These are phyloP conservation scores for Aspergillus bertholletiae DNA, from an alignment of 495 filamentous ascomycete genomes.

Conservation along the genomic window DNA sequence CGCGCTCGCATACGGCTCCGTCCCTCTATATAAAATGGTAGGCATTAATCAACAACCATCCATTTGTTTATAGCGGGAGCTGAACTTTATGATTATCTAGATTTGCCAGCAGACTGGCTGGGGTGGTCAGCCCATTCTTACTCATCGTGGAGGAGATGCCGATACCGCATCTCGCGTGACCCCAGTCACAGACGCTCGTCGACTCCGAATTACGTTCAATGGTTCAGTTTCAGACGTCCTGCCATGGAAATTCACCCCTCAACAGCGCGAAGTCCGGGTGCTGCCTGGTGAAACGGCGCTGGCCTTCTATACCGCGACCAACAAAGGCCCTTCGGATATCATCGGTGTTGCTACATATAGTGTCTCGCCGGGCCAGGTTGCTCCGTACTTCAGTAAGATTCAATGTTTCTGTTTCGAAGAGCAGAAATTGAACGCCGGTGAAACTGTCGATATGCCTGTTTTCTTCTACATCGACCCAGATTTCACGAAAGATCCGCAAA, in stretches of 20 bases:
- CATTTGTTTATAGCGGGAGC: neutral
- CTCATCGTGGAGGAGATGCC: slow-evolving; percentile 59
- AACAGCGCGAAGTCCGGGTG: slow-evolving; percentile 95
- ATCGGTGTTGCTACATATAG: slow-evolving; percentile 98
- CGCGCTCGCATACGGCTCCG: slow-evolving; percentile 89
- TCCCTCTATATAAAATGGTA: slow-evolving; percentile 98
- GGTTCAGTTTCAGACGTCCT: slow-evolving; percentile 91
- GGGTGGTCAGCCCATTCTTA: slow-evolving; percentile 87
- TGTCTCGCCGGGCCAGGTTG: slow-evolving; percentile 92
- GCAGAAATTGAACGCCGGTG: slow-evolving; percentile 88
- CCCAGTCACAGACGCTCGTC: slow-evolving; percentile 75
- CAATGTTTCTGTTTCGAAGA: slow-evolving; percentile 99
- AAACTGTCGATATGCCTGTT: slow-evolving; percentile 99
- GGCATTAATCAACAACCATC: neutral
- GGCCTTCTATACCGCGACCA: slow-evolving; percentile 97
- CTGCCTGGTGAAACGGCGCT: slow-evolving; percentile 94
- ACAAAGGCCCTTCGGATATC: slow-evolving; percentile 82
- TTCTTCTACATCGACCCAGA: slow-evolving; percentile 99
- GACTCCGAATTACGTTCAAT: slow-evolving; percentile 94
- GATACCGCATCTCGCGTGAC: slow-evolving; percentile 70
- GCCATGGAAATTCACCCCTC: slow-evolving; percentile 95
- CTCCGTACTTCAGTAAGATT: slow-evolving; percentile 98
- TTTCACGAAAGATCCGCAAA: slow-evolving; percentile 83
- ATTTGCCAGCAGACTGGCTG: slow-evolving; percentile 97
- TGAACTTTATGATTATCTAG: slow-evolving; percentile 34